Percentiles rank a stretch among this genome's conserved stretches.
These are phyloP conservation scores for Dalechampia spathulata DNA, from an alignment of 441 rosid genomes.

Conservation along the genomic window DNA sequence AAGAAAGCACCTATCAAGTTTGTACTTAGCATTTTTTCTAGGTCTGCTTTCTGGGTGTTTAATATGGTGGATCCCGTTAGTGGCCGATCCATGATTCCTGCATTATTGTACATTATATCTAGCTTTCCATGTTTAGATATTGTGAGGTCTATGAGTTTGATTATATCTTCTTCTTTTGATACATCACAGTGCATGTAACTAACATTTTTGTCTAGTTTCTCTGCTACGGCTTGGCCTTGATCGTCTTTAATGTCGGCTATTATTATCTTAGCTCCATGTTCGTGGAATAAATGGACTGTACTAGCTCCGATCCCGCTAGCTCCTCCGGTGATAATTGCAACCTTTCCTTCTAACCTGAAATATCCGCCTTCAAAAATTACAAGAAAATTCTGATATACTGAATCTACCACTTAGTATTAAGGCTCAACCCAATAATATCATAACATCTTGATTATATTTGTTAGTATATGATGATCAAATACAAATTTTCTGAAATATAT, in stretches of 20 bases:
- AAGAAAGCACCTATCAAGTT: slow-evolving; percentile 27
- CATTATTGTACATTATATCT: slow-evolving; percentile 46
- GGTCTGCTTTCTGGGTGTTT: slow-evolving; percentile 12
- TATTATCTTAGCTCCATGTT: slow-evolving; percentile 40
- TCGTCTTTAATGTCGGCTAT: slow-evolving; percentile 39
- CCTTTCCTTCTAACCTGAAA: slow-evolving; percentile 36
- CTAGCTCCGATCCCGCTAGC: slow-evolving; percentile 35
- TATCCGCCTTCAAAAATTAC: too few relatives aligned
- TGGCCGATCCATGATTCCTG: slow-evolving; percentile 23
- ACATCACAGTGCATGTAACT: slow-evolving; percentile 32
- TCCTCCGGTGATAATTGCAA: slow-evolving; percentile 45
- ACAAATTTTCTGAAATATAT: too few relatives aligned
- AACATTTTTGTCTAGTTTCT: slow-evolving; percentile 6
- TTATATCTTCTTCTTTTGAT: slow-evolving; percentile 18
- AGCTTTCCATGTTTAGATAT: slow-evolving; percentile 28
- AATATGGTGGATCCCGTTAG: not conserved
- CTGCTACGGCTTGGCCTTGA: slow-evolving; percentile 23
- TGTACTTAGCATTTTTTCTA: slow-evolving; percentile 26
- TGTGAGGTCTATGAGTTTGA: slow-evolving; percentile 19
- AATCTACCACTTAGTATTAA: too few relatives aligned
- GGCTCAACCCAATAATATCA: too few relatives aligned
- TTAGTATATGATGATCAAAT: too few relatives aligned
- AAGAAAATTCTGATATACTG: too few relatives aligned
- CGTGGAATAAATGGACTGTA: slow-evolving; percentile 25
- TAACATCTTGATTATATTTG: too few relatives aligned